Base-by-base conservation (phyloP, 129 eudicot species). In the Solidago caesia region DNA sequence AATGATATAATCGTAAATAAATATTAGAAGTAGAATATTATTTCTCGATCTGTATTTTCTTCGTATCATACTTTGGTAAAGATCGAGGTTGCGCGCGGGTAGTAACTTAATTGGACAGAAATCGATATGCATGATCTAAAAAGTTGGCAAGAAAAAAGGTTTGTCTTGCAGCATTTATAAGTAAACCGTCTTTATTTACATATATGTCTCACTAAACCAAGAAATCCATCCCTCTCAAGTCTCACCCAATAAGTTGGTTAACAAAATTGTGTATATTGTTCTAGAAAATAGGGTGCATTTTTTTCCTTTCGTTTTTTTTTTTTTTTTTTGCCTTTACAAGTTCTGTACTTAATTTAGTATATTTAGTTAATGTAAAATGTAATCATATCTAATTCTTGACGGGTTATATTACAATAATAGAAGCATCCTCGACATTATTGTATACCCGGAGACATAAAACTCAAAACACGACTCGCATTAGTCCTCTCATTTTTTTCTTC, bases 161-260 rank as follows among this genome's bases (percentile, higher is more conserved):
- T 25, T 8, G 64, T 58, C 44, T 48, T 68, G 73, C 13, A 27
- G 60, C 73, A 68, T 68, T 27, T 21, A 21, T 21, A 49, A 47
- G n/a, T 15, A 68, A 68, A 49, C 73, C 61, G 41, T 15, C 72
- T 21, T 68, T 68, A 7, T 49, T 64, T 64, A 64, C 68, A 64
- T n/a, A n/a, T n/a, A n/a, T 64, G 11, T 64, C 13, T 41, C 68
- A 13, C 29, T 47, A 47, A 26, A 69, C 26, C 62, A 69, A 48
- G 7, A 69, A 69, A 39, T 16, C 55, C 49, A 13, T 51, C 21
- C 14, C 74, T 48, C 68, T 56, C 62, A 16, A 56, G 26, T 63
- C 68, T 64, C 68, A 64, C 25, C 49, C 68, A n/a, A 33, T 41
- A 12, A 43, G 14, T 64, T 64, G 68, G 68, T 64, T 33, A 64